phyloP scores from a whole-genome alignment of 2,329 filamentous ascomycete species.

The Paecilomyces fulvus region DNA sequence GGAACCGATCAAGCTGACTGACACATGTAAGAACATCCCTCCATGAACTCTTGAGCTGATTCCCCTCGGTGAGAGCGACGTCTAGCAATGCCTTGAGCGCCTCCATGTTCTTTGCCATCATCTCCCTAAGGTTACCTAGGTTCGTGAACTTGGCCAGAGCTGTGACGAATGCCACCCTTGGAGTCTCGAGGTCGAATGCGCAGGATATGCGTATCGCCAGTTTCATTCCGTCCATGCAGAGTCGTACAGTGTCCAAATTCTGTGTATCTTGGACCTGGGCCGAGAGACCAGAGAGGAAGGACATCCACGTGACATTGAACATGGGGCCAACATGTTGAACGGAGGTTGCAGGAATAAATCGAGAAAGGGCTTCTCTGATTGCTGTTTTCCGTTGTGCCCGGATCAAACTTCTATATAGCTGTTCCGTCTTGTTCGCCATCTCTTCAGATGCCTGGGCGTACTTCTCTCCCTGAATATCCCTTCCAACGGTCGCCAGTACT shows the following conservation, averaged over 20 bases:
- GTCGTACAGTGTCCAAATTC: slow-evolving; percentile 81
- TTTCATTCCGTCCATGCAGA: slow-evolving; percentile 93
- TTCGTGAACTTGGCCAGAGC: slow-evolving; percentile 91
- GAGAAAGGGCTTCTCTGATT: slow-evolving; percentile 56
- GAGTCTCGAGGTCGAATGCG: slow-evolving; percentile 86
- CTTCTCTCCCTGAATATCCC: slow-evolving; percentile 84
- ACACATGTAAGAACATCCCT: slow-evolving; percentile 91
- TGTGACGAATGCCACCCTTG: slow-evolving; percentile 87
- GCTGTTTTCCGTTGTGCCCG: slow-evolving; percentile 79
- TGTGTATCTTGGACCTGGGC: slow-evolving; percentile 89
- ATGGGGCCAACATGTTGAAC: slow-evolving; percentile 94
- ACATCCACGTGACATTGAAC: slow-evolving; percentile 99
- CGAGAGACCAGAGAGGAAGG: slow-evolving; percentile 88
- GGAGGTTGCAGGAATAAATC: slow-evolving; percentile 85
- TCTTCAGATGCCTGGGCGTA: slow-evolving; percentile 94
- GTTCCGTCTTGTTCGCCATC: slow-evolving; percentile 71
- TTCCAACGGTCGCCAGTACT: slow-evolving; percentile 81
- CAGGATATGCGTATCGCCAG: slow-evolving; percentile 89
- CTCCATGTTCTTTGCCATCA: slow-evolving; percentile 93
- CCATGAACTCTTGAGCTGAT: slow-evolving; percentile 83
- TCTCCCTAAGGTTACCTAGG: slow-evolving; percentile 88
- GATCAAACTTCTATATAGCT: slow-evolving; percentile 88
- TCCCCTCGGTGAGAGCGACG: slow-evolving; percentile 85
- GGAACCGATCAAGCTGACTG: slow-evolving; percentile 88
- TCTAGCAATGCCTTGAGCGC: slow-evolving; percentile 87